Evolutionary conservation across 2,329 filamentous ascomycete species (phyloP), one percentile per base, ranked within the genome.

Genomic region (Diaporthe sp.): DNA sequence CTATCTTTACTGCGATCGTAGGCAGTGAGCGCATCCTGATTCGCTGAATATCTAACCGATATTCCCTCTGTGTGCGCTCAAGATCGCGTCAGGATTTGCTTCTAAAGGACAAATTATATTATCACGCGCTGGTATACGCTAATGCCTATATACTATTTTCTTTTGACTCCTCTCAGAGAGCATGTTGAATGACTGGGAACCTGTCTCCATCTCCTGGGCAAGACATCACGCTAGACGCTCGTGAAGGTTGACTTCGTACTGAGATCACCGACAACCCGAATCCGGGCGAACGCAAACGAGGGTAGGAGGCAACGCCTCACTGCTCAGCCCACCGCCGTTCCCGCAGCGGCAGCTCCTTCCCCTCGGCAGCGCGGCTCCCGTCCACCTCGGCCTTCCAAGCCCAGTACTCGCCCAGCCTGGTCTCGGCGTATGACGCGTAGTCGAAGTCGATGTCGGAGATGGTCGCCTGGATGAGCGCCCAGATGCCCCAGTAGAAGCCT

Each of bases 381-480:
- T 93, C 90, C 30, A 86, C 84, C 82, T 96, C 94, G 60, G 89
- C 92, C 81, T 96, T 94, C 95, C 95, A 98, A 5, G 93, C 95
- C 90, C 93, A 97, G 85, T 98, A 98, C 85, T 98, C 97, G 68
- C 94, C 92, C 8, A 99, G 87, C 72, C 97, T 89, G 22, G 93
- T 85, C 83, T 98, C 95, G 15, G 97, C 96, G 82, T 98, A 99
- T 12, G 90, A 91, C 57, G 95, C 94, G 82, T 99, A 99, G 84
- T 99, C 96, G 81, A 99, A 99, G 82, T 98, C 94, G 80, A 99
- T 99, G 77, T 96, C 91, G 15, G 95, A 97, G 78, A 99, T 98
- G 72, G 91, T 94, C 3, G 96, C 94, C 86, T 99, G 97, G 77
- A 99, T 98, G 77, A 97, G 86, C 10, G 95, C 94, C 97, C 97